phyloP scores from a whole-genome alignment of 2,329 filamentous ascomycete species.

The Botryotinia globosa region DNA sequence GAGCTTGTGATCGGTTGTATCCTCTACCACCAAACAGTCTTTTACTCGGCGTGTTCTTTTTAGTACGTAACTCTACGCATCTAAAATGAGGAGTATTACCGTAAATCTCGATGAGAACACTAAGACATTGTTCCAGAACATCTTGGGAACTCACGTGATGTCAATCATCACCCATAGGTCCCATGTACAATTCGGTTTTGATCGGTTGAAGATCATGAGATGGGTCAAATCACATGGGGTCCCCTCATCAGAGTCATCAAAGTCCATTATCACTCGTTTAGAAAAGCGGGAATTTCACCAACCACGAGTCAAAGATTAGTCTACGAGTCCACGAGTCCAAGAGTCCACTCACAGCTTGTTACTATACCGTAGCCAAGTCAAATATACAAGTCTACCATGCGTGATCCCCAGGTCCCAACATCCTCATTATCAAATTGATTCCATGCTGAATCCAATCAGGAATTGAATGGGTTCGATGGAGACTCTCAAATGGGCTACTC shows the following conservation, averaged over 20 bases:
- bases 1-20: conserved; percentile 19
- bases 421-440: conserved; percentile 5
- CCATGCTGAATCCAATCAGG: conserved; percentile 9
- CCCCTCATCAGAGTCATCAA: not conserved
- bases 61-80: conserved; percentile 8
- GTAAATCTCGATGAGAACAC: conserved; percentile 16
- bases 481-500: not conserved
- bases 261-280: conserved; percentile 3
- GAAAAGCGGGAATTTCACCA: conserved; percentile 6
- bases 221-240: conserved; percentile 12
- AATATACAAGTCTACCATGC: not conserved
- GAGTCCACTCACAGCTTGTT: conserved; percentile 2
- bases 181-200: conserved; percentile 7
- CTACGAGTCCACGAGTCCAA: not conserved
- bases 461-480: not conserved
- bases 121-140: conserved; percentile 17
- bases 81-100: conserved; percentile 11
- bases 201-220: conserved; percentile 14
- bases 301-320: conserved; percentile 16
- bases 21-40: not conserved
- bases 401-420: not conserved
- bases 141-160: conserved; percentile 11
- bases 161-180: not conserved
- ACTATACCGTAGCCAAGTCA: not conserved
- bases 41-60: conserved; percentile 12